Conservation (phyloP, 495 filamentous ascomycete genomes). For the Penicillium nucicola region DNA sequence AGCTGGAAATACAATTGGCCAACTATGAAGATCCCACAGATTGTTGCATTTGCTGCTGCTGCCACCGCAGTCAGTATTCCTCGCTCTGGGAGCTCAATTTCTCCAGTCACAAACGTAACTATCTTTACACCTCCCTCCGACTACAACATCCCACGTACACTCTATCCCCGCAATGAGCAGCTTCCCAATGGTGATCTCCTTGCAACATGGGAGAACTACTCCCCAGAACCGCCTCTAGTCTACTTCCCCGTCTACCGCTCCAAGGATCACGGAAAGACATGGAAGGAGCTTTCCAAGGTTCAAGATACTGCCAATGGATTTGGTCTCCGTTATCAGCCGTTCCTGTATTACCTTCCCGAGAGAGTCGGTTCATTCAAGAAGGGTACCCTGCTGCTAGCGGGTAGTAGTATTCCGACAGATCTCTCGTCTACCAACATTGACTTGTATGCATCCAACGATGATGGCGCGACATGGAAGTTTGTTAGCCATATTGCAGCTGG, state of each 20-base stretch:
- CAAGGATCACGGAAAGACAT: constrained; percentile 57
- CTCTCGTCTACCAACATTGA: constrained; percentile 64
- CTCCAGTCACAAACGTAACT: constrained; percentile 16
- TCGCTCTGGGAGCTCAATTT: not conserved
- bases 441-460: constrained; percentile 59
- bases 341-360: constrained; percentile 58
- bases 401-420: constrained; percentile 61
- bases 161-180: constrained; percentile 22
- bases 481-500: constrained; percentile 63
- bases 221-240: constrained; percentile 50
- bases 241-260: constrained; percentile 67
- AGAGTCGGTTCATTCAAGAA: constrained; percentile 51
- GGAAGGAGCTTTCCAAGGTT: constrained; percentile 59
- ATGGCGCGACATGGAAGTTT: constrained; percentile 61
- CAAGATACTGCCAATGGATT: constrained; percentile 60
- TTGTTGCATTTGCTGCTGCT: constrained; percentile 16
- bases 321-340: constrained; percentile 67
- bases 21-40: constrained; percentile 13
- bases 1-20: constrained; percentile 3
- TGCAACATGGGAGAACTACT: constrained; percentile 64
- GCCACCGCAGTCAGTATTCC: constrained; percentile 11
- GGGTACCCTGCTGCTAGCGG: constrained; percentile 61
- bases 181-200: constrained; percentile 22
- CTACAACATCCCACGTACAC: constrained; percentile 32
- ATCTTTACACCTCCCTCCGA: constrained; percentile 33